phyloP scores from a whole-genome alignment of 2,329 filamentous ascomycete species.

The Nemania bipapillata region DNA sequence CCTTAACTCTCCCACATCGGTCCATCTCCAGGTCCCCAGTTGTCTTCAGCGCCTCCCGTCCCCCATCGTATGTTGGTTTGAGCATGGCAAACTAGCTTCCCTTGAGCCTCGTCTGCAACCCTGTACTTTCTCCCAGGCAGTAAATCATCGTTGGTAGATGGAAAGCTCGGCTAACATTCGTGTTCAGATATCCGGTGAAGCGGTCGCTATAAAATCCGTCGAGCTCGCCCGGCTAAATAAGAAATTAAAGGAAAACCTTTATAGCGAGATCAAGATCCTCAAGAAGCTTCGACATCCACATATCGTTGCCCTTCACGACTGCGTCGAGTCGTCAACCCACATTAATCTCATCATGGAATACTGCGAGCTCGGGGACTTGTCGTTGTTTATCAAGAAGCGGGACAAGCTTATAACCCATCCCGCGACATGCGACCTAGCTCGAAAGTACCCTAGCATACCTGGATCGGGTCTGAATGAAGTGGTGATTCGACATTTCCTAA shows the following conservation, averaged over 20 bases:
- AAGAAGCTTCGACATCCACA: slow-evolving; percentile 94
- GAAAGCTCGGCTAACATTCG: slow-evolving; percentile 39
- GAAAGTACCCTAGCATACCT: slow-evolving; percentile 86
- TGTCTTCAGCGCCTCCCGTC: slow-evolving; percentile 27
- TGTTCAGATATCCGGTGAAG: slow-evolving; percentile 76
- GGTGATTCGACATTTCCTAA: slow-evolving; percentile 93
- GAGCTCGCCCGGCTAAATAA: slow-evolving; percentile 89
- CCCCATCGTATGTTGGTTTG: slow-evolving; percentile 27
- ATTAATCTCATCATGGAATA: slow-evolving; percentile 99
- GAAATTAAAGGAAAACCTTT: slow-evolving; percentile 96
- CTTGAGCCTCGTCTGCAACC: not conserved
- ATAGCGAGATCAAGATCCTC: slow-evolving; percentile 94
- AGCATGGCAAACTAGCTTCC: slow-evolving; percentile 5
- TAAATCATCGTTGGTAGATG: slow-evolving; percentile 2
- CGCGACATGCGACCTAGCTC: slow-evolving; percentile 87
- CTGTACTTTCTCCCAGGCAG: not conserved
- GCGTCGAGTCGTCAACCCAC: slow-evolving; percentile 83
- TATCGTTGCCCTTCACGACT: slow-evolving; percentile 95
- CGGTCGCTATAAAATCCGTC: slow-evolving; percentile 96
- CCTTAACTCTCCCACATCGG: slow-evolving; percentile 18
- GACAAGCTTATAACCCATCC: slow-evolving; percentile 81
- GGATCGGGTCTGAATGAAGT: slow-evolving; percentile 94
- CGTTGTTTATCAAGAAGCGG: slow-evolving; percentile 94
- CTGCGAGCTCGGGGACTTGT: slow-evolving; percentile 93
- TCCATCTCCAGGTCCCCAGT: slow-evolving; percentile 21